Evolutionary conservation across 2,329 filamentous ascomycete genomes (phyloP), one percentile per base, ranked within the genome.

Genomic region (Exophiala alcalophila): DNA sequence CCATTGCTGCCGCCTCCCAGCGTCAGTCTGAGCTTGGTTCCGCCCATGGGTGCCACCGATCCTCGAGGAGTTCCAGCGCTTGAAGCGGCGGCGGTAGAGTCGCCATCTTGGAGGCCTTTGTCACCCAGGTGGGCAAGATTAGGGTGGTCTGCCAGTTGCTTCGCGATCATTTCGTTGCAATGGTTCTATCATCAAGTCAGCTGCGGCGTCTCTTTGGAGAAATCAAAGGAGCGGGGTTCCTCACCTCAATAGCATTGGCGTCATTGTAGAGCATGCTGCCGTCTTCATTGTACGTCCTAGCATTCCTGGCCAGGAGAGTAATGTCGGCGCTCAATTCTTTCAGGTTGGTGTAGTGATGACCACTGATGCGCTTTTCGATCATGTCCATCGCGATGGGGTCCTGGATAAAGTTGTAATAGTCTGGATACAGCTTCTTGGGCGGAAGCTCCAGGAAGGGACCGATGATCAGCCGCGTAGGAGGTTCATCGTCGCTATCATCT

Each of bases 331-430:
- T 78, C 74, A 98, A 80, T 56, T 90, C 86, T 60, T 78, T 81
- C 48, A 96, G 68, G 59, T 78, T 84, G 56, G 79, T 80, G 65
- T 98, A 98, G 61, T 96, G 87, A 60, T 94, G 87, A 66, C 87
- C 91, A 72, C 95, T 96, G 70, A 98, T 95, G 73, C 88, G 91
- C 62, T 84, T 86, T 62, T 87, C 81, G 60, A 98, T 95, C 63
- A 89, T 83, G 57, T 95, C 92, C 85, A 97, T 95, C 61, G 86
- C 91, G 60, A 98, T 96, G 0, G 92, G 92, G 40, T 83, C 84
- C 61, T 84, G 80, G 63, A 98, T 98, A 64, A 96, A 81, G 61
- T 91, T 71, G 64, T 96, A 98, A 71, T 98, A 98, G 62, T 97
- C 90, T 18, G 88, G 85, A 61, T 94, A 98, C 47, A 91, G 82